Percentiles rank a stretch among this genome's conserved stretches.
phyloP scores from a whole-genome alignment of 2,329 filamentous ascomycete genomes.

The Pestalotiopsis sp. region DNA sequence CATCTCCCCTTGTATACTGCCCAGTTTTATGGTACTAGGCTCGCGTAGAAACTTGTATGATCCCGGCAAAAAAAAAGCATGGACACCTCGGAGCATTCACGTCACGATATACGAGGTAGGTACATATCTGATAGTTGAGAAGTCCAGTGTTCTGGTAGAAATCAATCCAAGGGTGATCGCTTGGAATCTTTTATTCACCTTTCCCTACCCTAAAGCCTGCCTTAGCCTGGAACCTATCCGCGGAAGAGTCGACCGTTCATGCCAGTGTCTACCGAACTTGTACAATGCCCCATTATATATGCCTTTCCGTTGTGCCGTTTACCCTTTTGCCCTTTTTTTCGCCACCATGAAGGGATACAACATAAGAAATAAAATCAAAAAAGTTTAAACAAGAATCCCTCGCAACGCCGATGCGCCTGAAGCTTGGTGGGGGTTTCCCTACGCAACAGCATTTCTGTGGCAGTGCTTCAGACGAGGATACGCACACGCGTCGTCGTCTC shows the following conservation, averaged over 20 bases:
- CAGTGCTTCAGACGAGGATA: neutral
- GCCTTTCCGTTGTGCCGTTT: slow-evolving; percentile 9
- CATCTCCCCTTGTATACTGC: no score
- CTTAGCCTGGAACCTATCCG: slow-evolving; percentile 3
- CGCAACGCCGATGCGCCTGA: neutral
- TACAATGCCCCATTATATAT: slow-evolving; percentile 12
- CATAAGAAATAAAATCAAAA: neutral
- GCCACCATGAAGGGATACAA: slow-evolving; percentile 1
- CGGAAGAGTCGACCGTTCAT: slow-evolving; percentile 6
- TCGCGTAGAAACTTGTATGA: no score
- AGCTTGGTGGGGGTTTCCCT: neutral
- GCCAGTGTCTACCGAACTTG: slow-evolving; percentile 6
- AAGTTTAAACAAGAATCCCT: slow-evolving; percentile 3
- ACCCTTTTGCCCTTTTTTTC: slow-evolving; percentile 10
- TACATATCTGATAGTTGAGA: no score
- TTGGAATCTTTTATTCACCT: slow-evolving; percentile 2
- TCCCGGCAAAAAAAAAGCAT: no score
- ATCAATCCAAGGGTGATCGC: neutral
- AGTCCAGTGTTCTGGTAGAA: neutral
- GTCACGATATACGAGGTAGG: no score
- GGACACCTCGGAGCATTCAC: no score
- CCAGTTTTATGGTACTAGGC: no score
- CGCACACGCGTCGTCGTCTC: neutral
- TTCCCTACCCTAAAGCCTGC: slow-evolving; percentile 3
- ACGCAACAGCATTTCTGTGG: neutral